Conservation (phyloP, 805 yeast genomes). For the Saturnispora zaruensis region DNA sequence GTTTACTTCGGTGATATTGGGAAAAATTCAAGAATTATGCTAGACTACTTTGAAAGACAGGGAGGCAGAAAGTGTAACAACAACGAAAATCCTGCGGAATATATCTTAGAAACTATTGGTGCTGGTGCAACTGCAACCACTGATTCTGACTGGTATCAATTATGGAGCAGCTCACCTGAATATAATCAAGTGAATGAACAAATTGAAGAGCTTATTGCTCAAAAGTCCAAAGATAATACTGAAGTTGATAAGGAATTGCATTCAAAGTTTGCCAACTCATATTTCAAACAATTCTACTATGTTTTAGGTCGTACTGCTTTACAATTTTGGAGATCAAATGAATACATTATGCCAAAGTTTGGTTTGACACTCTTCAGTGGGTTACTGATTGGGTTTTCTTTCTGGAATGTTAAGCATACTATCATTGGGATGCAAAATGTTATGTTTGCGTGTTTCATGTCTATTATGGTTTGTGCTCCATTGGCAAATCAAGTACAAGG, state of each 20-base stretch:
- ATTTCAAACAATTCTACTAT: conserved; percentile 29
- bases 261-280: conserved; percentile 37
- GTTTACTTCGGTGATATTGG: conserved; percentile 51
- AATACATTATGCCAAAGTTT: conserved; percentile 42
- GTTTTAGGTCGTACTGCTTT: conserved; percentile 32
- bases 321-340: conserved; percentile 42
- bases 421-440: conserved; percentile 52
- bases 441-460: conserved; percentile 42
- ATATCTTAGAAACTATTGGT: conserved; percentile 66
- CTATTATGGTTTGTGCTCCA: conserved; percentile 51
- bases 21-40: conserved; percentile 33
- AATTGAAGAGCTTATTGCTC: conserved; percentile 24
- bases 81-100: conserved; percentile 68
- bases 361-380: conserved; percentile 33
- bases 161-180: conserved; percentile 41
- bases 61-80: conserved; percentile 60
- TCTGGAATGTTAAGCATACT: conserved; percentile 47
- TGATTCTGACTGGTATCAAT: conserved; percentile 51
- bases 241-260: conserved; percentile 15
- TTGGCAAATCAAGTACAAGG: conserved; percentile 58
- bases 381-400: conserved; percentile 60
- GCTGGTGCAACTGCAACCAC: conserved; percentile 72
- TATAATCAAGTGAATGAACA: conserved; percentile 22
- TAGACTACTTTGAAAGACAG: conserved; percentile 39
- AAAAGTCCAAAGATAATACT: conserved; percentile 12